Conservation (phyloP, 805 yeast genomes). For the Saccharomycopsis sp. region DNA sequence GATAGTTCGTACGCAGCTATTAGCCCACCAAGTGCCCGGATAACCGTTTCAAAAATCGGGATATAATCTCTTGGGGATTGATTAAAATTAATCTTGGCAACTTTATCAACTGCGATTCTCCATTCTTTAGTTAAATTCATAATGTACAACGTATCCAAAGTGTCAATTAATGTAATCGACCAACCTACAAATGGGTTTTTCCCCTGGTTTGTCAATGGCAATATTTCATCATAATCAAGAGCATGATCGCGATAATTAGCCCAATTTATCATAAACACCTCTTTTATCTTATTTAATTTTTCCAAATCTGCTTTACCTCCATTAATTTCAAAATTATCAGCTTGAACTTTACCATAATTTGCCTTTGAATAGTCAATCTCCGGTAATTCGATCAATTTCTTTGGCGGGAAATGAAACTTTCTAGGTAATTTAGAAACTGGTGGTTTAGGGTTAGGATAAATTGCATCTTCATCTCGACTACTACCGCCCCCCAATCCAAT, state of each 20-base stretch:
- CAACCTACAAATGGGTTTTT: conserved; percentile 41
- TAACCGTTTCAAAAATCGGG: conserved; percentile 45
- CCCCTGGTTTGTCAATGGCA: conserved; percentile 32
- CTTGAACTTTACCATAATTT: conserved; percentile 28
- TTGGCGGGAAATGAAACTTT: conserved; percentile 10
- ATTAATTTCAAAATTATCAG: conserved; percentile 25
- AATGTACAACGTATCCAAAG: conserved; percentile 45
- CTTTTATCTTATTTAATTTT: conserved; percentile 29
- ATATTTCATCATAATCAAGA: conserved; percentile 41
- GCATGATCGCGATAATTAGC: conserved; percentile 34
- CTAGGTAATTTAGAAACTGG: conserved; percentile 13
- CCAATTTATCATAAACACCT: conserved; percentile 40
- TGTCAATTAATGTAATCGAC: conserved; percentile 45
- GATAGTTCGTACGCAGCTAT: conserved; percentile 47
- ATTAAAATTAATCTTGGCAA: conserved; percentile 35
- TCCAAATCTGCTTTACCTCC: conserved; percentile 26
- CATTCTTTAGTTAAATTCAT: conserved; percentile 38
- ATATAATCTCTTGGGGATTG: conserved; percentile 34
- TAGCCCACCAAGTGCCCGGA: conserved; percentile 47
- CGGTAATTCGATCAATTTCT: conserved; percentile 8
- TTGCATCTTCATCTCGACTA: conserved; percentile 6
- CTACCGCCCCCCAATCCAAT: conserved; percentile 6
- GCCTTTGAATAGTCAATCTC: conserved; percentile 8
- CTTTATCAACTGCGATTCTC: conserved; percentile 31
- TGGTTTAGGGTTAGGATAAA: background rate